Conservation (phyloP, 2,329 filamentous ascomycete species). For the Fusarium stilboides region DNA sequence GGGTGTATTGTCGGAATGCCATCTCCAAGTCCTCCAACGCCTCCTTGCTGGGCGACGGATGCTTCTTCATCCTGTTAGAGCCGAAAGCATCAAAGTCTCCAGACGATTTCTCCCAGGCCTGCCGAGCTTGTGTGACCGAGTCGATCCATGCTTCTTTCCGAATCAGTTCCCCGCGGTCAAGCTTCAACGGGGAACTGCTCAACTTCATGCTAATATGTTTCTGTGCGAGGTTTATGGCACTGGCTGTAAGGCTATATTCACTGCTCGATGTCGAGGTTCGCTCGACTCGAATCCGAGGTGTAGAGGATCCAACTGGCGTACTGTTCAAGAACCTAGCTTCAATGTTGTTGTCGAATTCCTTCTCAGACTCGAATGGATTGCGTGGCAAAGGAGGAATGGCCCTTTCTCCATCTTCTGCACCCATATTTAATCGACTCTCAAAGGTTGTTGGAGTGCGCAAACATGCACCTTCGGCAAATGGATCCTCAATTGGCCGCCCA, state of each 20-base stretch:
- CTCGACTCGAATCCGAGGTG: slow-evolving; percentile 52
- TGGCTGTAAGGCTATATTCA: slow-evolving; percentile 30
- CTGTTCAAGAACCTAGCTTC: slow-evolving; percentile 57
- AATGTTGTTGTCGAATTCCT: slow-evolving; percentile 57
- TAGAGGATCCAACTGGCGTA: slow-evolving; percentile 57
- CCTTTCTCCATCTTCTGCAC: slow-evolving; percentile 8
- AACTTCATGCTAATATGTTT: slow-evolving; percentile 10
- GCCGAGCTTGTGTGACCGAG: slow-evolving; percentile 22
- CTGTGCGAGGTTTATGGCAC: slow-evolving; percentile 16
- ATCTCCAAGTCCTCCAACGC: slow-evolving; percentile 57
- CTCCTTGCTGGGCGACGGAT: slow-evolving; percentile 62
- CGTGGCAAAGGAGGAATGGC: slow-evolving; percentile 9
- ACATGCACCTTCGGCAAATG: slow-evolving; percentile 47
- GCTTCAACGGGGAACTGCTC: not conserved
- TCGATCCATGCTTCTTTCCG: slow-evolving; percentile 15
- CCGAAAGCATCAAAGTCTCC: not conserved
- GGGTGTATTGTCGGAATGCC: slow-evolving; percentile 54
- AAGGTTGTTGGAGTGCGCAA: slow-evolving; percentile 46
- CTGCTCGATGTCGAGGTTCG: slow-evolving; percentile 35
- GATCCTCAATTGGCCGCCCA: slow-evolving; percentile 50
- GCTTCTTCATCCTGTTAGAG: slow-evolving; percentile 57
- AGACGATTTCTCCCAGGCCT: slow-evolving; percentile 8
- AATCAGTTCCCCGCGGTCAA: slow-evolving; percentile 3
- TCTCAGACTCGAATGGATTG: slow-evolving; percentile 57
- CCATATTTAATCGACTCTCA: slow-evolving; percentile 42